phyloP scores from a whole-genome alignment of 2,329 filamentous ascomycete species.

The Fusarium torreyae region DNA sequence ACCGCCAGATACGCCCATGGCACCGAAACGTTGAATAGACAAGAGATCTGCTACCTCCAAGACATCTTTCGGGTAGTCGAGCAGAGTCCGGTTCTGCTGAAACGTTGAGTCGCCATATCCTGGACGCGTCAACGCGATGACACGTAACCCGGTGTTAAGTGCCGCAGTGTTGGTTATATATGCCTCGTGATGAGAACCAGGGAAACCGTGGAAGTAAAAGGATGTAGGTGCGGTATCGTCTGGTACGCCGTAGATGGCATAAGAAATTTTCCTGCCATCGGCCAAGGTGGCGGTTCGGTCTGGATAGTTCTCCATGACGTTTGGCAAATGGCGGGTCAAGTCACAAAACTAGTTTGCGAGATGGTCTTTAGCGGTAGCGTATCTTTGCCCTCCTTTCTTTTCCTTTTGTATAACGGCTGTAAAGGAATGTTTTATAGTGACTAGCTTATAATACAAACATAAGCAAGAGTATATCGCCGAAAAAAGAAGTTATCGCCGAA shows the following conservation, averaged over 20 bases:
- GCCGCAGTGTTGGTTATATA: slow-evolving; percentile 14
- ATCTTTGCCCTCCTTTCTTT: no score
- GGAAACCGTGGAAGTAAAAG: slow-evolving; percentile 36
- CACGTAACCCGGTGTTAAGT: slow-evolving; percentile 3
- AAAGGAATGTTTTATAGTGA: no score
- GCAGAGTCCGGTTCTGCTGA: slow-evolving; percentile 15
- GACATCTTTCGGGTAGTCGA: slow-evolving; percentile 23
- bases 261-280: slow-evolving; percentile 27
- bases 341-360: no score
- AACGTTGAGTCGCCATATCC: slow-evolving; percentile 33
- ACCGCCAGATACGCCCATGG: slow-evolving; percentile 30
- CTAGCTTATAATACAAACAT: no score
- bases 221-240: slow-evolving; percentile 11
- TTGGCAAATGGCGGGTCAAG: no score
- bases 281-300: slow-evolving; percentile 18
- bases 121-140: slow-evolving; percentile 24
- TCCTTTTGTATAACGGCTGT: no score
- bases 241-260: slow-evolving; percentile 30
- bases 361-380: no score
- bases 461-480: no score
- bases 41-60: slow-evolving; percentile 7
- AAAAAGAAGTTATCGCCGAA: no score
- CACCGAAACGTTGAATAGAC: neutral
- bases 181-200: slow-evolving; percentile 36
- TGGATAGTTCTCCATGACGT: slow-evolving; percentile 14